These are phyloP conservation scores for Blattamonas nauphoetae DNA, from an alignment of 78 protist species.

Conservation along the genomic window DNA sequence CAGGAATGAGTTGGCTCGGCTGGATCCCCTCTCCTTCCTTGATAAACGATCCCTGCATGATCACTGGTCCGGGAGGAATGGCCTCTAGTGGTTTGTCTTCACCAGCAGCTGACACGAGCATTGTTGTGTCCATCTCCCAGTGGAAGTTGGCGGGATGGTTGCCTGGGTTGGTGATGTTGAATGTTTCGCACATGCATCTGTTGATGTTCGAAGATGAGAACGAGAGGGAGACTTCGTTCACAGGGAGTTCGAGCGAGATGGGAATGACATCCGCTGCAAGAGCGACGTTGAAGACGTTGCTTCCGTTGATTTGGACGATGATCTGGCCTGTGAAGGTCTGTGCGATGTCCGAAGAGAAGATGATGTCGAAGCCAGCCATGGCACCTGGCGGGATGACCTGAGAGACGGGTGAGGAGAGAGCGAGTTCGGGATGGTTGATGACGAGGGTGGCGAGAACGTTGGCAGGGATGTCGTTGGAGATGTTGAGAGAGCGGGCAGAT, in stretches of 20 bases:
- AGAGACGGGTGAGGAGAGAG: not conserved
- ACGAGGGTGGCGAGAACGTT: not conserved
- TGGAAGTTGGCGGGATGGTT: conserved; percentile 10
- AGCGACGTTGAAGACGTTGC: not conserved
- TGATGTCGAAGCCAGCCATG: conserved; percentile 19
- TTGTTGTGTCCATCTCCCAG: not conserved
- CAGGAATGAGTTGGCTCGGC: too few relatives aligned
- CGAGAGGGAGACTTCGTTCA: not conserved
- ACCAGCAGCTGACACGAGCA: not conserved
- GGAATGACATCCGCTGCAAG: not conserved
- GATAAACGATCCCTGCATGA: not conserved
- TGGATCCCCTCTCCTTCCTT: not conserved
- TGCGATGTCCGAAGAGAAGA: not conserved
- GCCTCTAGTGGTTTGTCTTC: not conserved
- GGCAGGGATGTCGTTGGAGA: not conserved
- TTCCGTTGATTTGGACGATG: not conserved
- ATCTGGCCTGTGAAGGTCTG: not conserved
- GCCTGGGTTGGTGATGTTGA: conserved; percentile 1
- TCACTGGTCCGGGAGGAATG: too few relatives aligned
- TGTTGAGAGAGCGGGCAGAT: conserved; percentile 2
- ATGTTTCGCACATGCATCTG: not conserved
- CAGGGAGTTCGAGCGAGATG: not conserved
- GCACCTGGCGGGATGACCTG: conserved; percentile 7
- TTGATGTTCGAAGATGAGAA: not conserved
- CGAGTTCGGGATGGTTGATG: not conserved